phyloP scores from a whole-genome alignment of 176 grass and related monocot species.

The Eleusine coracana region DNA sequence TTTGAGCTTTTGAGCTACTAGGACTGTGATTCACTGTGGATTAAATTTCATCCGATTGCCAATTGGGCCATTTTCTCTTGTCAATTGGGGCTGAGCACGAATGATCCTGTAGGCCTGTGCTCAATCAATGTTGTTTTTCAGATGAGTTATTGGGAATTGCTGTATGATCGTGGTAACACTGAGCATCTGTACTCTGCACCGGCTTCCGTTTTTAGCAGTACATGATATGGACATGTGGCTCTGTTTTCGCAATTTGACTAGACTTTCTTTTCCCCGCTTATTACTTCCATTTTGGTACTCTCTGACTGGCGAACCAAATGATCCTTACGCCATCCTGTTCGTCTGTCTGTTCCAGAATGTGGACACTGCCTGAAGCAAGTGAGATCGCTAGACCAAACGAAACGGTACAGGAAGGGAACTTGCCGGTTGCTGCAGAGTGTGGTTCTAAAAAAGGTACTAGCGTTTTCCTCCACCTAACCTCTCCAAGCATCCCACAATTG shows the following conservation, averaged over 20 bases:
- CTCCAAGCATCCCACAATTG: neutral
- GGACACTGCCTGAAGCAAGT: slow-evolving; percentile 75
- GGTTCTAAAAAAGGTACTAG: slow-evolving; percentile 61
- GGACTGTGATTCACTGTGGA: neutral
- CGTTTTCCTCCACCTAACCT: neutral
- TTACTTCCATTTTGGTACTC: neutral
- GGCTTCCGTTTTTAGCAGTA: neutral
- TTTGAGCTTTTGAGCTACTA: neutral
- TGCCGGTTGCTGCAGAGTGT: slow-evolving; percentile 50
- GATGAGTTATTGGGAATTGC: slow-evolving; percentile 8
- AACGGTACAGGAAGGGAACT: slow-evolving; percentile 42
- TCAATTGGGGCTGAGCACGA: neutral
- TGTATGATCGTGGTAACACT: neutral
- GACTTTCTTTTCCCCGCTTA: neutral
- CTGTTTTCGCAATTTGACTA: neutral
- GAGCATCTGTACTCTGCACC: slow-evolving; percentile 29
- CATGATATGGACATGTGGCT: neutral
- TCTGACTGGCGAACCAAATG: neutral
- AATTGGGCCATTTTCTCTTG: neutral
- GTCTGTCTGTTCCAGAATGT: slow-evolving; percentile 66
- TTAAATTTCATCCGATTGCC: slow-evolving; percentile 14
- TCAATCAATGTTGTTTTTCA: slow-evolving; percentile 17
- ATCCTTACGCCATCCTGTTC: neutral
- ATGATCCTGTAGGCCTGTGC: neutral
- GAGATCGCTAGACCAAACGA: slow-evolving; percentile 55